Base-by-base conservation (phyloP, 805 yeast species). In the Wickerhamiella galacta region DNA sequence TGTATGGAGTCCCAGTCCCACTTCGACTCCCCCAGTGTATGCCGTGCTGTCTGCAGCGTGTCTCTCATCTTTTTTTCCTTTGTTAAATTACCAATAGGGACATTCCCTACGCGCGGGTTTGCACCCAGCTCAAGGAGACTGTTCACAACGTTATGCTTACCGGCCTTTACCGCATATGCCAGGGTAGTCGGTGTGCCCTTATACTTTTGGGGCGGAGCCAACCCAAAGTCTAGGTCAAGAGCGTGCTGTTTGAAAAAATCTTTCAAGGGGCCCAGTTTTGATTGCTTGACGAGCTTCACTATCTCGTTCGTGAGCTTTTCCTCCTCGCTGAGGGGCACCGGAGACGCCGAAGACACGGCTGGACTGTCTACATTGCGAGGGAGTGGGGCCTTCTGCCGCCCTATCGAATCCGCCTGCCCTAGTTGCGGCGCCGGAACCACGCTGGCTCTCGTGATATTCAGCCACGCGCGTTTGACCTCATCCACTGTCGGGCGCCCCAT, bases 391-490 rank as follows among this genome's bases (percentile, higher is more conserved):
- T 46, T 39, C 38, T 47, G 30, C 33, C 43, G 40, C 4, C 34
- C 33, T 30, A 28, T 28, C 6, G 34, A 14, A 15, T 52, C 48
- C 42, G 54, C 38, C 8, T 46, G 37, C 4, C 63, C 57, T 3
- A 61, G 54, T 41, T 63, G 57, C 1, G 93, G 87, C n/a, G 63
- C 53, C 7, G 68, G 67, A 5, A 66, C 53, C 1, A 70, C 49
- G 25, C 61, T 57, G 42, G 80, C 54, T 42, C 75, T 71, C 0
- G 83, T 61, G 36, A 90, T 58, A 42, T 75, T 75, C 18, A 68
- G 62, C 96, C 96, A 90, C 0, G 92, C 82, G 30, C 72, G 66
- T 46, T 74, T 79, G 43, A 90, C 57, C 50, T 85, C 96, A 2
- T 69, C 57, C 0, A 76, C 63, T 0, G 94, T 85, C 1, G 96